Evolutionary conservation across 345 rosid species (phyloP), one percentile per base, ranked within the genome.

Genomic region (Arabidopsis arenosa): DNA sequence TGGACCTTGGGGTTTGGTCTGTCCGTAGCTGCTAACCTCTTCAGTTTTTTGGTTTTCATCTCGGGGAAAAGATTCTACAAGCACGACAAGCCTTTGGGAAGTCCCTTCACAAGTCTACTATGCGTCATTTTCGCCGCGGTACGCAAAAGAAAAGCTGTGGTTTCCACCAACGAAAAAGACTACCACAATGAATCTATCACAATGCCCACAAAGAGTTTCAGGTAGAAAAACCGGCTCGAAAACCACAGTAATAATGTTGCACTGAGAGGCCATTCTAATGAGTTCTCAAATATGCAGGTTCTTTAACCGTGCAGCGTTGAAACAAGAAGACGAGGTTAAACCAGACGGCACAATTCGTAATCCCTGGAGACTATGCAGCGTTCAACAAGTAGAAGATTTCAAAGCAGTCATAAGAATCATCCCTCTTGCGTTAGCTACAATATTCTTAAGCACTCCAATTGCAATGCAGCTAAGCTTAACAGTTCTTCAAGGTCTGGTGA

Each of bases 331-430:
- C 1, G 90, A 85, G 15, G 51, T 70, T 0, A 53, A 66, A 43
- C 48, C 67, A 48, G 85, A 85, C 2, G 88, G 84, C 9, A 66
- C 82, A 21, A 56, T 80, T 5, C 62, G 73, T 3, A 85, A 69
- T 37, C 77, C 67, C 7, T 87, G 92, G 92, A 85, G 86, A 55
- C 51, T 90, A 33, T 85, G 91, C 77, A 70, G 85, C 3, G 80
- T 76, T 63, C 23, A 76, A 48, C 86, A 88, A 79, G 92, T 87
- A 39, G 93, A 90, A 72, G 89, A 88, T 77, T 80, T 88, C 28
- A 90, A 90, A 68, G 66, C 75, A 9, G 70, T 90, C 5, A 40
- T 88, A 7, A 84, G 74, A 70, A 82, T 86, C 40, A 68, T 81
- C 12, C 93, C 89, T 32, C 68, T 84, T 21, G 82, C 82, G 35